Conservation (phyloP, 2,329 filamentous ascomycete genomes). For the Mariannaea sp. region DNA sequence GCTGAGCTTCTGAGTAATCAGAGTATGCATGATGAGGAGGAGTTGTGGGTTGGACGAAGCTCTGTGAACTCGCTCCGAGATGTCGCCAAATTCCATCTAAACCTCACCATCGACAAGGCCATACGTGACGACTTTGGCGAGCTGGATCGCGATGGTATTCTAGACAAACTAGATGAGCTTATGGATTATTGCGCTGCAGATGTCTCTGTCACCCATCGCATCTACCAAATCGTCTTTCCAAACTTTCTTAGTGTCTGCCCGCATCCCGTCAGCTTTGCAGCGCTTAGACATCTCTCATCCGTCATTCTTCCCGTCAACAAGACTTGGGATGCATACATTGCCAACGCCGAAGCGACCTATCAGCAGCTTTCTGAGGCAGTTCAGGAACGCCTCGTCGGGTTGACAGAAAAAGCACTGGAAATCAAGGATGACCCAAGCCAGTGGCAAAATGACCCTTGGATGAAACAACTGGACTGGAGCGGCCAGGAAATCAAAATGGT, state of each 20-base stretch:
- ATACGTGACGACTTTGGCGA: conserved; percentile 85
- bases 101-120: conserved; percentile 88
- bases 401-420: conserved; percentile 78
- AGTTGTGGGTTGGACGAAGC: conserved; percentile 92
- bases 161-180: conserved; percentile 76
- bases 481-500: conserved; percentile 90
- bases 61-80: conserved; percentile 94
- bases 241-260: conserved; percentile 89
- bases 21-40: conserved; percentile 82
- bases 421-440: conserved; percentile 70
- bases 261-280: conserved; percentile 96
- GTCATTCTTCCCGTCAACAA: conserved; percentile 90
- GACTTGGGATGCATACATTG: conserved; percentile 84
- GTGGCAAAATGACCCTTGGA: conserved; percentile 84
- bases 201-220: conserved; percentile 87
- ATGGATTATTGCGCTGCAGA: conserved; percentile 95
- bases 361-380: conserved; percentile 77
- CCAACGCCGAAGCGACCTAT: conserved; percentile 85
- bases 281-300: conserved; percentile 87
- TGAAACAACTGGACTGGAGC: conserved; percentile 93
- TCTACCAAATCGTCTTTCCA: conserved; percentile 93
- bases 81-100: conserved; percentile 94
- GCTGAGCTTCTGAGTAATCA: conserved; percentile 71
- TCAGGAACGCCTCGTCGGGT: conserved; percentile 70
- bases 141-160: conserved; percentile 72